Percentiles rank a stretch among this genome's conserved stretches.
These are phyloP conservation scores for Wickerhamiella hasegawae DNA, from an alignment of 805 yeast species.

Conservation along the genomic window DNA sequence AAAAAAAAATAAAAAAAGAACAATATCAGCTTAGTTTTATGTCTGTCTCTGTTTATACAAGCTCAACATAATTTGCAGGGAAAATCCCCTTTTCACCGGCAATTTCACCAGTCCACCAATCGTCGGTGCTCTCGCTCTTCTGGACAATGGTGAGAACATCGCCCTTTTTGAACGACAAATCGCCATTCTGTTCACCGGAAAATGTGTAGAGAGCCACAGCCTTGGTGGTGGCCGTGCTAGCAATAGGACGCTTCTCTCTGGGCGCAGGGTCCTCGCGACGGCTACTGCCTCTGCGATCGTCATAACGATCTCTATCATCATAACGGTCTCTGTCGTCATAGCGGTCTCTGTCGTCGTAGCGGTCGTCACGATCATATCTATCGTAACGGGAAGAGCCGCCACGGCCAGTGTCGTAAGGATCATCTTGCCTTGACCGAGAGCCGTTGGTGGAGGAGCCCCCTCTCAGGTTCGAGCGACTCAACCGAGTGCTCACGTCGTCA, in stretches of 20 bases:
- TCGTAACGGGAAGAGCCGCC: no score
- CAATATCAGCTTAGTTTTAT: no score
- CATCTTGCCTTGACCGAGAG: background rate
- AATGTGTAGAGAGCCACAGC: conserved; percentile 84
- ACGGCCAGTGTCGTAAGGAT: background rate
- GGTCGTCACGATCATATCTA: conserved; percentile 1
- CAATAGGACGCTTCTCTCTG: no score
- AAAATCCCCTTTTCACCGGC: conserved; percentile 81
- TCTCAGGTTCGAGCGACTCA: background rate
- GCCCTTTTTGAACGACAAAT: conserved; percentile 83
- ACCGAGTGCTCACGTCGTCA: background rate
- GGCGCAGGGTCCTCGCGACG: no score
- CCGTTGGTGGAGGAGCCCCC: no score
- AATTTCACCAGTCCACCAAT: conserved; percentile 96
- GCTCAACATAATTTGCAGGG: conserved; percentile 93
- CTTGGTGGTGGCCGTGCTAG: conserved; percentile 36
- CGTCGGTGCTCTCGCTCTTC: conserved; percentile 77
- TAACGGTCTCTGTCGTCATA: conserved; percentile 47
- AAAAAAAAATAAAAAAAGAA: no score
- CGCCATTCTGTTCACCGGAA: conserved; percentile 88
- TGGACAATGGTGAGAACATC: conserved; percentile 78
- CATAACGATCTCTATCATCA: conserved; percentile 17
- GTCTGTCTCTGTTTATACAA: conserved; percentile 27
- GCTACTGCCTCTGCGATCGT: conserved; percentile 15
- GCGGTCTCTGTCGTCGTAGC: conserved; percentile 7